phyloP scores from a whole-genome alignment of 306 rosid species.

The Cucurbita argyrosperma region DNA sequence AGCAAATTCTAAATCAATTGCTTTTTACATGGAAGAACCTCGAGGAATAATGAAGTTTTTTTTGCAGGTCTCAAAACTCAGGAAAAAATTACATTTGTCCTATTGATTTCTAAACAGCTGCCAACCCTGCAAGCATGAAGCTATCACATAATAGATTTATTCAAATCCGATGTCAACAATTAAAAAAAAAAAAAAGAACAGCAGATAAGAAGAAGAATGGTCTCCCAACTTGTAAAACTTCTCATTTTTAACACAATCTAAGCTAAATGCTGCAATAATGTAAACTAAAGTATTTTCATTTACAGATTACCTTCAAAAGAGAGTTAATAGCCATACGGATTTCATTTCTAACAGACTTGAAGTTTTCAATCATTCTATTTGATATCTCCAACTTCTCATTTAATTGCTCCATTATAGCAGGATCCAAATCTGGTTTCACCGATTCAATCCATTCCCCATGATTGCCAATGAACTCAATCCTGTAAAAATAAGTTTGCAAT shows the following conservation, averaged over 20 bases:
- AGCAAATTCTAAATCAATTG: background rate
- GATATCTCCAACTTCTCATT: slow-evolving; percentile 31
- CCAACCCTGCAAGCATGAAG: background rate
- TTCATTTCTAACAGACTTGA: slow-evolving; percentile 57
- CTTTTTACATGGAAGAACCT: background rate
- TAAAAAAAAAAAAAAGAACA: background rate
- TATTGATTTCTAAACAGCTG: background rate
- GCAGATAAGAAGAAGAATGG: background rate
- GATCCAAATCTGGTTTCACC: slow-evolving; percentile 59
- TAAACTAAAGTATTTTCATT: background rate
- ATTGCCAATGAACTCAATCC: slow-evolving; percentile 52
- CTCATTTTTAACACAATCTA: background rate
- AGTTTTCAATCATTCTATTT: slow-evolving; percentile 40
- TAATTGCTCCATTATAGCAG: slow-evolving; percentile 37
- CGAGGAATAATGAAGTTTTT: background rate
- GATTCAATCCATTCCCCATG: slow-evolving; percentile 61
- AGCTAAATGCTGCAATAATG: background rate
- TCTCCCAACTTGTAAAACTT: background rate
- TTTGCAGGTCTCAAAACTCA: background rate
- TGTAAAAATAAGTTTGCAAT: slow-evolving; percentile 8
- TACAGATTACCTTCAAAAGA: slow-evolving; percentile 61
- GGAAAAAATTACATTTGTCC: background rate
- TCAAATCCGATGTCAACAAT: background rate
- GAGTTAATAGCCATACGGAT: slow-evolving; percentile 48
- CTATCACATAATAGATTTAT: background rate